phyloP scores from a whole-genome alignment of 1,139 yeast genomes.

The Kluyveromyces sp. region DNA sequence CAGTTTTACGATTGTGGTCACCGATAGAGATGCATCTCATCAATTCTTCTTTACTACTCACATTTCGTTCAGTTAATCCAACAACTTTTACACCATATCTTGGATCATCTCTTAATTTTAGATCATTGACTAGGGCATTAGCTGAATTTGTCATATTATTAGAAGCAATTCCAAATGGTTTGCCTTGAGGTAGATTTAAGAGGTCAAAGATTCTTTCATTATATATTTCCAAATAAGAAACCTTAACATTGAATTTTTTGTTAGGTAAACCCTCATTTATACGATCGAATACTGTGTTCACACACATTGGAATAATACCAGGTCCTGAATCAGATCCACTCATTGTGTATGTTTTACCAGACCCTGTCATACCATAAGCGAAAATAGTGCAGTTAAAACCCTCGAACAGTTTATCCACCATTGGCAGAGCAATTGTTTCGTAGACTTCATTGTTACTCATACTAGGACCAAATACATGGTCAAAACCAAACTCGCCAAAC shows the following conservation, averaged over 20 bases:
- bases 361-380: conserved; percentile 94
- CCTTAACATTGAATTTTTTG: conserved; percentile 39
- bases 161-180: not conserved
- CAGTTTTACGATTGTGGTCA: conserved; percentile 67
- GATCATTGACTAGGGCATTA: conserved; percentile 34
- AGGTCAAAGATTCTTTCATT: conserved; percentile 81
- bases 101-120: conserved; percentile 70
- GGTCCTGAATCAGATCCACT: conserved; percentile 62
- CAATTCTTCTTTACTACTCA: conserved; percentile 51
- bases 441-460: conserved; percentile 55
- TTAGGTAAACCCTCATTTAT: conserved; percentile 31
- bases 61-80: conserved; percentile 62
- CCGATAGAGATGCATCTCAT: conserved; percentile 57
- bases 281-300: conserved; percentile 53
- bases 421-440: conserved; percentile 47
- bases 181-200: conserved; percentile 31
- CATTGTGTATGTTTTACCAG: conserved; percentile 82
- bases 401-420: conserved; percentile 60
- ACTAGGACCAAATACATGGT: conserved; percentile 60
- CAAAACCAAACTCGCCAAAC: conserved; percentile 59
- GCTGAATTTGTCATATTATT: not conserved
- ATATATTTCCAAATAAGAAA: conserved; percentile 82
- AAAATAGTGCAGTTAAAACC: conserved; percentile 87
- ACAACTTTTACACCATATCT: conserved; percentile 64
- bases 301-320: conserved; percentile 73